Percentiles rank a stretch among this genome's conserved stretches.
Evolutionary conservation across 2,329 filamentous ascomycete genomes (phyloP).

Genomic region (Neofusicoccum sp.): DNA sequence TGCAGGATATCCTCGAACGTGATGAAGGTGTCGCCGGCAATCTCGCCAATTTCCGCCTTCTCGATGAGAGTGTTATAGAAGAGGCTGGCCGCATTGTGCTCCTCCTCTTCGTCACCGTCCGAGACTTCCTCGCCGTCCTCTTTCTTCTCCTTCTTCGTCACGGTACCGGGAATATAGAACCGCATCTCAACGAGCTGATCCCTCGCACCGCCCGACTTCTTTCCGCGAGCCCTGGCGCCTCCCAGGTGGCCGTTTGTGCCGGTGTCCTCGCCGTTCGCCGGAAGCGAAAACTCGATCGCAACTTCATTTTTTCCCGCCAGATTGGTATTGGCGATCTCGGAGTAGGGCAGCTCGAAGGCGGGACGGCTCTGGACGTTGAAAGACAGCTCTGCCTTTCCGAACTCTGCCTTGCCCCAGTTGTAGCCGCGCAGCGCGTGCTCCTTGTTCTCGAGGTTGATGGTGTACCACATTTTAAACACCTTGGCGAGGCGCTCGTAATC

Average conservation of each 20-base stretch:
- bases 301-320: conserved; percentile 97
- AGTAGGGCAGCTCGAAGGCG: conserved; percentile 95
- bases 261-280: conserved; percentile 70
- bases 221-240: conserved; percentile 74
- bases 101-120: conserved; percentile 69
- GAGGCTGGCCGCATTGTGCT: conserved; percentile 93
- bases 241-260: conserved; percentile 74
- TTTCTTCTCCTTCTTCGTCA: conserved; percentile 69
- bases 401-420: conserved; percentile 99
- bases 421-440: conserved; percentile 95
- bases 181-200: conserved; percentile 98
- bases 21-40: conserved; percentile 96
- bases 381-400: conserved; percentile 88
- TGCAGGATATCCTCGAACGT: conserved; percentile 97
- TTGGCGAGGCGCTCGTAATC: conserved; percentile 90
- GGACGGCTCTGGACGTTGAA: conserved; percentile 98
- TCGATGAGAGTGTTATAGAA: conserved; percentile 98
- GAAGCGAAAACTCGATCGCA: conserved; percentile 87
- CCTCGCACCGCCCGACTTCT: conserved; percentile 83
- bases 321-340: conserved; percentile 97
- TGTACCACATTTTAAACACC: conserved; percentile 98
- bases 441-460: conserved; percentile 85
- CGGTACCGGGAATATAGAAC: conserved; percentile 92
- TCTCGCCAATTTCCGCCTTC: conserved; percentile 98
- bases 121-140: conserved; percentile 68